A percentile compares a stretch with the other conserved stretches of the same genome.
phyloP scores from a whole-genome alignment of 1,284 basidiomycete species.

The Ustilago sp. region DNA sequence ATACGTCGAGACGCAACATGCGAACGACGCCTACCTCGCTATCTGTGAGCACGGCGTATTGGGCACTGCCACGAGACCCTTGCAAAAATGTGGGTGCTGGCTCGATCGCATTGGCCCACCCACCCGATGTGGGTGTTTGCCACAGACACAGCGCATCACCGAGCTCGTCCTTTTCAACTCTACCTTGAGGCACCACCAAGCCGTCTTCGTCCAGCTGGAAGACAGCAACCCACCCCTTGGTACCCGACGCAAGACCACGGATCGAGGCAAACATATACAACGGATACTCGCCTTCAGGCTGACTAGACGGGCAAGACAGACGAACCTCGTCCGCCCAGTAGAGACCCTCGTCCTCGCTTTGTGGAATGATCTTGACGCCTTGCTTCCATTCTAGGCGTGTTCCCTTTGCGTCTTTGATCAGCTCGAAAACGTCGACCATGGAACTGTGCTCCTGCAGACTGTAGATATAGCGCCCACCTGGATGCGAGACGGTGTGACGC shows the following conservation, averaged over 20 bases:
- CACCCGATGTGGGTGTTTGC: conserved; percentile 70
- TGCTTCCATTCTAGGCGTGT: conserved; percentile 57
- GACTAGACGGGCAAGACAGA: conserved; percentile 56
- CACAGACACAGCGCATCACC: conserved; percentile 51
- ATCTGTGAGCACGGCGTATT: conserved; percentile 69
- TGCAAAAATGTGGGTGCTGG: conserved; percentile 61
- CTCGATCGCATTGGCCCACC: conserved; percentile 71
- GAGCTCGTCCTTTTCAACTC: conserved; percentile 12
- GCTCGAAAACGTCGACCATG: conserved; percentile 64
- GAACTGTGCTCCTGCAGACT: conserved; percentile 68
- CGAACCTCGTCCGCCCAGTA: conserved; percentile 71
- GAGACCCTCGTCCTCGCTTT: conserved; percentile 38
- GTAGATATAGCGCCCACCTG: conserved; percentile 70
- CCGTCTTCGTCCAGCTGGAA: conserved; percentile 64
- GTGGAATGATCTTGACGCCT: conserved; percentile 67
- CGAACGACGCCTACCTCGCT: conserved; percentile 69
- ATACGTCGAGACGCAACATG: conserved; percentile 61
- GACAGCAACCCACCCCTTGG: conserved; percentile 69
- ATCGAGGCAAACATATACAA: conserved; percentile 70
- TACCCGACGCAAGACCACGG: conserved; percentile 64
- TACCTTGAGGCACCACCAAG: conserved; percentile 34
- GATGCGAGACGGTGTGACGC: conserved; percentile 70
- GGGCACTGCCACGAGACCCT: conserved; percentile 29
- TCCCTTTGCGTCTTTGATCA: conserved; percentile 24
- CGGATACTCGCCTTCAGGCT: conserved; percentile 18